These are phyloP conservation scores for Lupinus albus DNA, from an alignment of 306 rosid species.

Conservation along the genomic window DNA sequence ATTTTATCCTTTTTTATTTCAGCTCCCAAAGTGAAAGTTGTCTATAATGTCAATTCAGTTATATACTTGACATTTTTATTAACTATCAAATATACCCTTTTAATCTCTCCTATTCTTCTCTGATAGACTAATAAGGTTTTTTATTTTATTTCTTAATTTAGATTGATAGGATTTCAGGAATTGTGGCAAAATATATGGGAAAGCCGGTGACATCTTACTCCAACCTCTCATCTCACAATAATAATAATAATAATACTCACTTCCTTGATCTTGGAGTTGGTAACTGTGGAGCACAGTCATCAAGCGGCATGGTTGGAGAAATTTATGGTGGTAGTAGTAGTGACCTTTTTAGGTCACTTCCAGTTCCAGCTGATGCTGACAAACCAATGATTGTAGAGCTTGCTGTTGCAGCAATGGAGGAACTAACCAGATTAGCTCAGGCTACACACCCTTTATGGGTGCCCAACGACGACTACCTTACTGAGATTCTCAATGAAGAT, in stretches of 20 bases:
- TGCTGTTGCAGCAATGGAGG: conserved; percentile 94
- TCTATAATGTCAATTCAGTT: too few relatives aligned
- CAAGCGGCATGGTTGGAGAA: conserved; percentile 61
- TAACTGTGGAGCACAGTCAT: conserved; percentile 62
- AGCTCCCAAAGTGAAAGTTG: too few relatives aligned
- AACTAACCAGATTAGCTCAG: conserved; percentile 66
- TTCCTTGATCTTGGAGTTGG: conserved; percentile 62
- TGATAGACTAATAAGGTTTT: background rate
- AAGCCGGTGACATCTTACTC: conserved; percentile 67
- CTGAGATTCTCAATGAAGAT: conserved; percentile 67
- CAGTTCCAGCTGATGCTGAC: conserved; percentile 68
- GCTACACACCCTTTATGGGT: conserved; percentile 75
- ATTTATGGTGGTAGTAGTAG: conserved; percentile 49
- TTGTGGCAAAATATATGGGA: conserved; percentile 80
- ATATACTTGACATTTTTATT: too few relatives aligned
- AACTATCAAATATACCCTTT: too few relatives aligned
- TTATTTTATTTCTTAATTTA: conserved; percentile 19
- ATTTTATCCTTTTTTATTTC: too few relatives aligned
- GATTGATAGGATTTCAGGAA: conserved; percentile 82
- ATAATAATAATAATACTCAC: conserved; percentile 32
- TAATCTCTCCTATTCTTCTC: too few relatives aligned
- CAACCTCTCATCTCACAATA: conserved; percentile 56
- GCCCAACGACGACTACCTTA: conserved; percentile 30
- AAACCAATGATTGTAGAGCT: conserved; percentile 81
- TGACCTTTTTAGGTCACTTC: conserved; percentile 63